Evolutionary conservation across 2,329 filamentous ascomycete genomes (phyloP), one percentile per base, ranked within the genome.

Genomic region (Zymoseptoria passerinii): DNA sequence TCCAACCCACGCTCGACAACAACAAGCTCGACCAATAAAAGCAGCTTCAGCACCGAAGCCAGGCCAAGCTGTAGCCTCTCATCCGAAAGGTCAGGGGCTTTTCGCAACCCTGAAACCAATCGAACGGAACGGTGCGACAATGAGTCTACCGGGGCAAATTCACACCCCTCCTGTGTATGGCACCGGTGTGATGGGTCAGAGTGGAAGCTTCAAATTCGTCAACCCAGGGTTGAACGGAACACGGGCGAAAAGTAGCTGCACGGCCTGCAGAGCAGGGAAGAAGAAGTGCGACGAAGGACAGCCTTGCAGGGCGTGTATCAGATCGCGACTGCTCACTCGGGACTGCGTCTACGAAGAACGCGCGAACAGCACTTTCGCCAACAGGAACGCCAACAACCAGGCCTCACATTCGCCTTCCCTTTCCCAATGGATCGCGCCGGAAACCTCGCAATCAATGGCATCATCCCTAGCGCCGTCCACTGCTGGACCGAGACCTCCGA

Each of bases 21-120:
- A 52, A 55, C 27, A 54, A 50, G 35, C 44, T 44, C 44, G 19
- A 54, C 28, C 58, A 50, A 4, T 55, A 48, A 48, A 52, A 53
- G 19, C 48, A 51, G 13, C 53, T 29, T n/a, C 57, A 56, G 29
- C 56, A 53, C 29, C 53, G 44, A 48, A 52, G 53, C 18, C 52
- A 52, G 52, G 51, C 20, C 23, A 44, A 3, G 40, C 58, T n/a
- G 27, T 28, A 16, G 28, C n/a, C 10, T 57, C 52, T 8, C 52
- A 58, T 29, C 28, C 54, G 4, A 35, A 59, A 27, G 52, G 55
- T 18, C 64, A 64, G 48, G 65, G 62, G 8, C 55, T 68, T 4
- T 68, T 66, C 59, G 63, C 60, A 7, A 67, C 66, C 2, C 63
- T 68, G 58, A 68, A 68, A 29, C 58, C 51, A 28, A 51, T 55